Conservation (phyloP, 23 red algal species). For the Gracilaria domingensis region DNA sequence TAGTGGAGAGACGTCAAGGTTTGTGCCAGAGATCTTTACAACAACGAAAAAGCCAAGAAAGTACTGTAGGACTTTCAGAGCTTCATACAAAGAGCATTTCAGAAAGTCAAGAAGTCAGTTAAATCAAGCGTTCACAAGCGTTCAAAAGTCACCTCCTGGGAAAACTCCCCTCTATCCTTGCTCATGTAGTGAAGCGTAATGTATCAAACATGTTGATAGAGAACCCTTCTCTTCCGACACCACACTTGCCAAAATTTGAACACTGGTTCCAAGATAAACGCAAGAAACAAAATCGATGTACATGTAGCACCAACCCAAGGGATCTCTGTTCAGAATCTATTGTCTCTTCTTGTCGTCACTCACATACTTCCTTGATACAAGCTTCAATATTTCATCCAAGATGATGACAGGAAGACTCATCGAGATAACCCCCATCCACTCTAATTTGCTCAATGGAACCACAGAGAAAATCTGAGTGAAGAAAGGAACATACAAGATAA, state of each 20-base stretch:
- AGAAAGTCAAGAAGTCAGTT: background rate
- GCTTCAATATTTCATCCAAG: slow-evolving; percentile 95
- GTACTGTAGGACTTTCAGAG: background rate
- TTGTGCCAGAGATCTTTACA: background rate
- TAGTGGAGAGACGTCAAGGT: background rate
- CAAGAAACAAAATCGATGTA: slow-evolving; percentile 23
- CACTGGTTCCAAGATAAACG: background rate
- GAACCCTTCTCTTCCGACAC: background rate
- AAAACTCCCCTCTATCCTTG: background rate
- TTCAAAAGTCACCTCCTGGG: background rate
- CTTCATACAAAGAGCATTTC: background rate
- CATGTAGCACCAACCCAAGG: background rate
- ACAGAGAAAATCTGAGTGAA: slow-evolving; percentile 93
- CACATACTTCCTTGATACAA: slow-evolving; percentile 66
- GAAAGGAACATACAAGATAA: slow-evolving; percentile 91
- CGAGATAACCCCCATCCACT: slow-evolving; percentile 88
- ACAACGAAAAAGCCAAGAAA: background rate
- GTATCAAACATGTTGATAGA: background rate
- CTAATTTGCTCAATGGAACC: slow-evolving; percentile 77
- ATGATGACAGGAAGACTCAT: slow-evolving; percentile 90
- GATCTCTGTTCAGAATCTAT: background rate
- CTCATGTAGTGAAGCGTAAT: background rate
- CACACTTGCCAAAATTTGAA: background rate
- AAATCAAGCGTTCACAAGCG: background rate
- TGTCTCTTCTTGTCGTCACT: slow-evolving; percentile 69